Conservation (phyloP, 345 rosid species). For the Odontarrhena argentea region DNA sequence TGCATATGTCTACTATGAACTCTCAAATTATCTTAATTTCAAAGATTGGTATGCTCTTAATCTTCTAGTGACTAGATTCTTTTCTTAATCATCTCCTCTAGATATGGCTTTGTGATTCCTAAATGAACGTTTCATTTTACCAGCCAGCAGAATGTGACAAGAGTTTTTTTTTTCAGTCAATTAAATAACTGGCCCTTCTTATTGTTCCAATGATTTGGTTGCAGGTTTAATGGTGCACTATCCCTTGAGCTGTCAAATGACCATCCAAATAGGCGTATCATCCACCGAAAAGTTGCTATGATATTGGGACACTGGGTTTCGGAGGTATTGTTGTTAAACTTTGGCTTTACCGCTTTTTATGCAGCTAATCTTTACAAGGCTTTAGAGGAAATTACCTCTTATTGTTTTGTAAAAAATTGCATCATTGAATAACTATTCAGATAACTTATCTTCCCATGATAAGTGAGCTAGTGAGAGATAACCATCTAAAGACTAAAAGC, state of each 20-base stretch:
- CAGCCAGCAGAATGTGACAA: constrained; percentile 11
- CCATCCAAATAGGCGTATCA: constrained; percentile 89
- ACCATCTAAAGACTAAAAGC: constrained; percentile 12
- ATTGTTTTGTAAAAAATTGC: constrained; percentile 4
- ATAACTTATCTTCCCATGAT: constrained; percentile 20
- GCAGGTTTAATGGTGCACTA: constrained; percentile 93
- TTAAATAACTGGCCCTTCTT: constrained; percentile 5
- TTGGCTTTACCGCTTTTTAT: constrained; percentile 14
- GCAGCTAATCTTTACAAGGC: constrained; percentile 14
- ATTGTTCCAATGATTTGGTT: constrained; percentile 24
- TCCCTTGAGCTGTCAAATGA: constrained; percentile 87
- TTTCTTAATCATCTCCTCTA: constrained; percentile 8
- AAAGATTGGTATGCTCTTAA: constrained; percentile 71
- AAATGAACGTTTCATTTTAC: constrained; percentile 11
- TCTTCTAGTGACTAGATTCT: constrained; percentile 21
- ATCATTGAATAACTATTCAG: constrained; percentile 13
- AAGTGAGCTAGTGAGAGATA: constrained; percentile 14
- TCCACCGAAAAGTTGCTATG: constrained; percentile 90
- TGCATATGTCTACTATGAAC: constrained; percentile 97
- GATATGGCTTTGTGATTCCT: neutral
- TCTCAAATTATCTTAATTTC: constrained; percentile 90
- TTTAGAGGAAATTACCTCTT: constrained; percentile 8
- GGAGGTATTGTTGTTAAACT: constrained; percentile 60
- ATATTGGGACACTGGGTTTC: constrained; percentile 99
- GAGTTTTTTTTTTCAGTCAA: neutral